phyloP scores from a whole-genome alignment of 768 basidiomycete genomes.

The Pisolithus tinctorius region DNA sequence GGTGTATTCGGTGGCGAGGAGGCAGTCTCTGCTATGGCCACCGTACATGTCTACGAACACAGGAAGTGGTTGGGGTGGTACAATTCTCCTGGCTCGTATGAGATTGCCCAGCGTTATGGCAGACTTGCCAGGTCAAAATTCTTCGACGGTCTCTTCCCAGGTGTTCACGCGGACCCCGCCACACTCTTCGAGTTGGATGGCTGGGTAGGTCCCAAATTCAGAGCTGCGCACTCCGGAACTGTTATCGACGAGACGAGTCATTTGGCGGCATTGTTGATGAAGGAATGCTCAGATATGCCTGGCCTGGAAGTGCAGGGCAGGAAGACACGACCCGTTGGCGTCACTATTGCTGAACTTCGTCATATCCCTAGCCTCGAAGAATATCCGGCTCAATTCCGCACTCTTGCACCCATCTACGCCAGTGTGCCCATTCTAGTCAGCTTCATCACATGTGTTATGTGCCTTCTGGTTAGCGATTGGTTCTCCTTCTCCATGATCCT shows the following conservation, averaged over 20 bases:
- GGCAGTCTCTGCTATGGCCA: not conserved
- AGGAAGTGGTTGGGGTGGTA: not conserved
- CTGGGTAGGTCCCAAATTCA: slow-evolving; percentile 13
- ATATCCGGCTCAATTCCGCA: not conserved
- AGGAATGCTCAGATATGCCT: slow-evolving; percentile 11
- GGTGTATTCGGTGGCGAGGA: too few species aligned
- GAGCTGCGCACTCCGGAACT: too few species aligned
- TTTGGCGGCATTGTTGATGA: slow-evolving; percentile 20
- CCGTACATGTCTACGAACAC: not conserved
- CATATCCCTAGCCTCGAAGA: slow-evolving; percentile 1
- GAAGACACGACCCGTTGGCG: slow-evolving; percentile 3
- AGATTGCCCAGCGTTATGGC: slow-evolving; percentile 15
- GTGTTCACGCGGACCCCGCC: slow-evolving; percentile 11
- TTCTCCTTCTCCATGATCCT: slow-evolving; percentile 24
- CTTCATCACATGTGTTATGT: slow-evolving; percentile 15
- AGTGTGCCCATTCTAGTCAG: slow-evolving; percentile 22
- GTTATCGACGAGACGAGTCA: slow-evolving; percentile 17
- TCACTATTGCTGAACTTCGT: slow-evolving; percentile 16
- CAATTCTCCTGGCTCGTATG: slow-evolving; percentile 16
- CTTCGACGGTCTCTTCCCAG: slow-evolving; percentile 16
- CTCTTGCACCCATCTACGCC: slow-evolving; percentile 3
- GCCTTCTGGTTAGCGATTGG: slow-evolving; percentile 23
- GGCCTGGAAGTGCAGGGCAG: slow-evolving; percentile 6
- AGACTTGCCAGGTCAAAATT: slow-evolving; percentile 12
- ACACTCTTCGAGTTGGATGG: slow-evolving; percentile 22